Evolutionary conservation across 139 green algal genomes (phyloP), one percentile per base, ranked within the genome.

Genomic region (Mesotaenium endlicherianum): DNA sequence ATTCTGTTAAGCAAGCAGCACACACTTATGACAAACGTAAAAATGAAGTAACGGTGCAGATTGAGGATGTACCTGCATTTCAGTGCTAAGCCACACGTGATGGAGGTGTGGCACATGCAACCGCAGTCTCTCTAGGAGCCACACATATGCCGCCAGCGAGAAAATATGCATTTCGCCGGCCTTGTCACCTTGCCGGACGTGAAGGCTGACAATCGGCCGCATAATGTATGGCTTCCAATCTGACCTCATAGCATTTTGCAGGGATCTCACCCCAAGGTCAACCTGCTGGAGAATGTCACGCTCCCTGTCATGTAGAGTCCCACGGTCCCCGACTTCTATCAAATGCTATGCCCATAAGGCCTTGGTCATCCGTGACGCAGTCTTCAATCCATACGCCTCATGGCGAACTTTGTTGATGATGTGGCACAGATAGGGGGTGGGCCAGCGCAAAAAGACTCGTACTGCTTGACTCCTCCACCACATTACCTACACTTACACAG

Each of bases 41-140:
- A n/a, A n/a, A n/a, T n/a, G n/a, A n/a, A n/a, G n/a, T n/a, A n/a
- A n/a, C n/a, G n/a, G n/a, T n/a, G n/a, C n/a, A n/a, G n/a, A n/a
- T n/a, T n/a, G n/a, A n/a, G n/a, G 47, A 72, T 34, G 30, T 20
- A 82, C 75, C 75, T 82, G 45, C 75, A 82, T 82, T 20, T 82
- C 75, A n/a, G n/a, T n/a, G n/a, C n/a, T n/a, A n/a, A n/a, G n/a
- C n/a, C n/a, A n/a, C n/a, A n/a, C n/a, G n/a, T 72, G 39, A 44
- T 71, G 76, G 36, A 82, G 39, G 57, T 70, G 26, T 30, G 75
- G 75, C 39, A 43, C 17, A 50, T 53, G 55, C 57, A 70, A 30
- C 36, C 75, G 75, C 6, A 82, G 39, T 20, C 41, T 30, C n/a
- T 45, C 45, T 3, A 16, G 44, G 3, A 75, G 45, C 26, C 41